Evolutionary conservation across 164 flowering plant species (phyloP).

Genomic region (Protea cynaroides): DNA sequence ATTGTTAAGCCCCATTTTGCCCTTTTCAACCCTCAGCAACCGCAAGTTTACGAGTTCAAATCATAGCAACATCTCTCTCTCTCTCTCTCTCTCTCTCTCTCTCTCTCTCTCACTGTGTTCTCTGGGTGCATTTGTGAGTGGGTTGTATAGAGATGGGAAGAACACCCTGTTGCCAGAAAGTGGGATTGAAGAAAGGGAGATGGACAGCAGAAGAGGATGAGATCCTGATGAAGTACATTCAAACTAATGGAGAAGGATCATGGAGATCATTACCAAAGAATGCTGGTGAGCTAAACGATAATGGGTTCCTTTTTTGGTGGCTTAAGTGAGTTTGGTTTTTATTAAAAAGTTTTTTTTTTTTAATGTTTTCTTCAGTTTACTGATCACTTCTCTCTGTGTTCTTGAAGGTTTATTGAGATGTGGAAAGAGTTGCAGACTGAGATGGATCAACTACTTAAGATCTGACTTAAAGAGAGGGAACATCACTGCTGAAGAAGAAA

Average conservation of each 20-base stretch:
- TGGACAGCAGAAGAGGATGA: constrained; percentile 92
- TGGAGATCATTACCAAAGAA: constrained; percentile 91
- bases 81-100: background rate
- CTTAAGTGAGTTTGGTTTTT: background rate
- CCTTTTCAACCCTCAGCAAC: background rate
- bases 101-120: too few species aligned
- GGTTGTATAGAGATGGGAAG: constrained; percentile 53
- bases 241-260: constrained; percentile 74
- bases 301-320: background rate
- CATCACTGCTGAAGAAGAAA: constrained; percentile 63
- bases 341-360: background rate
- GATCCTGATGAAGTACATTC: constrained; percentile 56
- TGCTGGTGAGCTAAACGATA: constrained; percentile 44
- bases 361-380: too few species aligned
- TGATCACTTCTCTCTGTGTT: background rate
- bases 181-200: constrained; percentile 78
- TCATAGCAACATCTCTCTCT: background rate
- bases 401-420: constrained; percentile 70
- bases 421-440: constrained; percentile 88
- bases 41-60: too few species aligned
- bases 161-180: constrained; percentile 92
- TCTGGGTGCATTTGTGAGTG: too few species aligned
- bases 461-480: constrained; percentile 79
- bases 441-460: constrained; percentile 91
- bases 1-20: background rate